phyloP scores from a whole-genome alignment of 306 rosid species.

The Canavalia ensiformis region DNA sequence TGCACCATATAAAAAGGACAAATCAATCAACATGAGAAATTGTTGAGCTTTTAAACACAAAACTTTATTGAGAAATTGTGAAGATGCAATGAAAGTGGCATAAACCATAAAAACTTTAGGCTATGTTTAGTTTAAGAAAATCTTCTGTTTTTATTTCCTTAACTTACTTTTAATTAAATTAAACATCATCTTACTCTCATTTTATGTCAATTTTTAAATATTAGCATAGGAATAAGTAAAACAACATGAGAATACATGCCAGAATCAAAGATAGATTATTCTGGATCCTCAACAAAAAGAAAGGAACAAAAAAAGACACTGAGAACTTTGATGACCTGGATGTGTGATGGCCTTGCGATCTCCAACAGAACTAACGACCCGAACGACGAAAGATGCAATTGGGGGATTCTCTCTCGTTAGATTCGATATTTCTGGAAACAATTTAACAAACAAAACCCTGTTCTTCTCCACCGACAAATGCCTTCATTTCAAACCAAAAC shows the following conservation, averaged over 20 bases:
- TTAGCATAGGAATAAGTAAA: neutral
- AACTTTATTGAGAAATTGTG: slow-evolving; percentile 8
- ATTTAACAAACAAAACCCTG: slow-evolving; percentile 73
- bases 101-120: neutral
- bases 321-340: slow-evolving; percentile 69
- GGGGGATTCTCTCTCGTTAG: slow-evolving; percentile 89
- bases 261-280: slow-evolving; percentile 33
- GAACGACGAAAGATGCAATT: slow-evolving; percentile 83
- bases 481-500: slow-evolving; percentile 66
- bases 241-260: slow-evolving; percentile 19
- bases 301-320: neutral
- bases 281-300: slow-evolving; percentile 7
- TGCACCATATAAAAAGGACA: slow-evolving; percentile 45
- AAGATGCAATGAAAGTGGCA: slow-evolving; percentile 14
- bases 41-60: neutral
- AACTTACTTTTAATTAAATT: no score
- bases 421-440: slow-evolving; percentile 90
- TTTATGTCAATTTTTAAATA: no score
- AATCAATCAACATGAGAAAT: slow-evolving; percentile 26
- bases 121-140: neutral
- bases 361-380: slow-evolving; percentile 79
- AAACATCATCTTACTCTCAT: no score
- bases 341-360: slow-evolving; percentile 83
- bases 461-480: slow-evolving; percentile 93
- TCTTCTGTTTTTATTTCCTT: neutral